Percentiles rank a stretch among this genome's conserved stretches.
phyloP scores from a whole-genome alignment of 73 alveolate species.

The Blepharisma japonicum region DNA sequence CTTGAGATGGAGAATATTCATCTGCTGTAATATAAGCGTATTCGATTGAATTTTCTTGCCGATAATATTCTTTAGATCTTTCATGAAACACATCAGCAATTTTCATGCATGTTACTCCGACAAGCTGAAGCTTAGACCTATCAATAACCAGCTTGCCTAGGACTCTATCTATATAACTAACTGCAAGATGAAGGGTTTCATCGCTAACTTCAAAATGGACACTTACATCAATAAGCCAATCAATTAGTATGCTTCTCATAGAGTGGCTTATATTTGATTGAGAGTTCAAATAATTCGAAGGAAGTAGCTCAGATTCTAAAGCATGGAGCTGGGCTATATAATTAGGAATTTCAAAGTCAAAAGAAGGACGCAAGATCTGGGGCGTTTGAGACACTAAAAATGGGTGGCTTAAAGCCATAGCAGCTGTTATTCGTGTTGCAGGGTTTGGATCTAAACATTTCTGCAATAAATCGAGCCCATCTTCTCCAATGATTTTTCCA shows the following conservation, averaged over 20 bases:
- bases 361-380: too few species aligned
- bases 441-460: conserved; percentile 59
- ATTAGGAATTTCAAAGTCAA: too few species aligned
- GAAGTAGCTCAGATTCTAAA: too few species aligned
- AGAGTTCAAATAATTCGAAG: conserved; percentile 32
- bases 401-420: conserved; percentile 63
- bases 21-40: conserved; percentile 90
- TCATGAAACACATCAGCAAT: conserved; percentile 90
- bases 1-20: conserved; percentile 66
- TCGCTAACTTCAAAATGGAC: conserved; percentile 86
- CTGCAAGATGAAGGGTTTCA: conserved; percentile 90
- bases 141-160: conserved; percentile 60
- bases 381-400: conserved; percentile 41
- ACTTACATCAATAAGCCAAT: conserved; percentile 96
- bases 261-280: conserved; percentile 72
- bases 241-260: conserved; percentile 90
- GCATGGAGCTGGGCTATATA: too few species aligned
- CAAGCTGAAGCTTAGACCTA: conserved; percentile 76
- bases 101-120: conserved; percentile 97
- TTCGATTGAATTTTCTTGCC: conserved; percentile 83
- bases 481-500: conserved; percentile 47
- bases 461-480: conserved; percentile 68
- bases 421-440: conserved; percentile 51
- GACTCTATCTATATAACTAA: conserved; percentile 75
- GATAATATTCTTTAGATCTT: conserved; percentile 84